Percentiles rank a stretch among this genome's conserved stretches.
Evolutionary conservation across 208 protist genomes (phyloP).

Genomic region (Vickermania ingenoplastis): DNA sequence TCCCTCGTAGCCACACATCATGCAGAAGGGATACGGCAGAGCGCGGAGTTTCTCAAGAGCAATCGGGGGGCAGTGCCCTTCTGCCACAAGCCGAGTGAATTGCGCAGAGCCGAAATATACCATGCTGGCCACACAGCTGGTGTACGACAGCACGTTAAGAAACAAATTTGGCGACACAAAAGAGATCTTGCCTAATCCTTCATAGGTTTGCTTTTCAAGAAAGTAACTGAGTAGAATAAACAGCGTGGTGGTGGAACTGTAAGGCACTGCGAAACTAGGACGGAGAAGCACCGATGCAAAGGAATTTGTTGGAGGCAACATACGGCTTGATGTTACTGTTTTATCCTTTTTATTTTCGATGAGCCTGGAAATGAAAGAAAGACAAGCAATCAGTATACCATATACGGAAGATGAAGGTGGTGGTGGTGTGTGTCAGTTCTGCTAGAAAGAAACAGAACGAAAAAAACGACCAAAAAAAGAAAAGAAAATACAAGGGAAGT

Average conservation of each 20-base stretch:
- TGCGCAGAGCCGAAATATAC: conserved; percentile 23
- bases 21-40: conserved; percentile 21
- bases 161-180: conserved; percentile 15
- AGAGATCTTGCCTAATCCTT: conserved; percentile 22
- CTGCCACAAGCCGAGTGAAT: conserved; percentile 26
- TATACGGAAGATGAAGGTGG: no score
- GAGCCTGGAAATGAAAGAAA: no score
- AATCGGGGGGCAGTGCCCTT: conserved; percentile 26
- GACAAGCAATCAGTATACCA: no score
- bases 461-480: no score
- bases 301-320: conserved; percentile 11
- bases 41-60: conserved; percentile 13
- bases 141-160: conserved; percentile 27
- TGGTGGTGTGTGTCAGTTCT: no score
- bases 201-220: conserved; percentile 28
- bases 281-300: conserved; percentile 25
- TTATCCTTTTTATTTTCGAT: no score
- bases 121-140: conserved; percentile 16
- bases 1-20: conserved; percentile 21
- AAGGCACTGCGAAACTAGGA: conserved; percentile 27
- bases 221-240: conserved; percentile 27
- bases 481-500: no score
- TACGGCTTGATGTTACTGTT: background rate
- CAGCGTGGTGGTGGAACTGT: conserved; percentile 16
- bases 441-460: no score